A percentile compares a stretch with the other conserved stretches of the same genome.
Evolutionary conservation across 169 alveolate genomes (phyloP).

Genomic region (Pseudocohnilembus persalinus): DNA sequence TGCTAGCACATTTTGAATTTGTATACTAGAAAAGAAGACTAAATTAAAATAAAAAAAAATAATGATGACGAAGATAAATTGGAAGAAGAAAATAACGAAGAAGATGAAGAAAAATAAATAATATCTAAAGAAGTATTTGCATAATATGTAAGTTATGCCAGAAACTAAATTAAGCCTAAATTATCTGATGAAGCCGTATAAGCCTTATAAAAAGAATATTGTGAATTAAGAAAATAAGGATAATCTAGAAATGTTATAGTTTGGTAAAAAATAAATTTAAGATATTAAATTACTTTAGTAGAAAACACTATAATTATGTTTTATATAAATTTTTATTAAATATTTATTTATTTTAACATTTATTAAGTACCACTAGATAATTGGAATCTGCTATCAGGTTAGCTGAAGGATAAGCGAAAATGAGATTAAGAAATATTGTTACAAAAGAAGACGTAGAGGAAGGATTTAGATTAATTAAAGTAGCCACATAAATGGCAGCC

Average conservation of each 20-base stretch:
- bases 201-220: conserved; percentile 86
- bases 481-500: conserved; percentile 98
- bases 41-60: conserved; percentile 33
- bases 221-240: conserved; percentile 90
- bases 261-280: background rate
- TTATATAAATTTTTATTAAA: conserved; percentile 19
- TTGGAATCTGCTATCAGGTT: conserved; percentile 96
- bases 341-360: conserved; percentile 85
- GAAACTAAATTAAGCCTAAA: conserved; percentile 90
- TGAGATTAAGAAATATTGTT: conserved; percentile 91
- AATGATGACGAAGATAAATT: conserved; percentile 34
- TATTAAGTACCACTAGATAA: conserved; percentile 92
- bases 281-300: no score
- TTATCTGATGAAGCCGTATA: conserved; percentile 88
- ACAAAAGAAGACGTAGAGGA: conserved; percentile 93
- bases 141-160: conserved; percentile 91
- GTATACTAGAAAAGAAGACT: conserved; percentile 66
- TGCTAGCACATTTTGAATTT: conserved; percentile 79
- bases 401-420: conserved; percentile 96
- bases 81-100: conserved; percentile 25
- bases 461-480: conserved; percentile 96
- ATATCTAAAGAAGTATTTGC: conserved; percentile 57
- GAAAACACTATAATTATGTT: background rate
- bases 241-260: conserved; percentile 54
- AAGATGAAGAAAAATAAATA: background rate